Evolutionary conservation across 148 eudicot genomes (phyloP), one percentile per base, ranked within the genome.

Genomic region (Nepenthes mirabilis): DNA sequence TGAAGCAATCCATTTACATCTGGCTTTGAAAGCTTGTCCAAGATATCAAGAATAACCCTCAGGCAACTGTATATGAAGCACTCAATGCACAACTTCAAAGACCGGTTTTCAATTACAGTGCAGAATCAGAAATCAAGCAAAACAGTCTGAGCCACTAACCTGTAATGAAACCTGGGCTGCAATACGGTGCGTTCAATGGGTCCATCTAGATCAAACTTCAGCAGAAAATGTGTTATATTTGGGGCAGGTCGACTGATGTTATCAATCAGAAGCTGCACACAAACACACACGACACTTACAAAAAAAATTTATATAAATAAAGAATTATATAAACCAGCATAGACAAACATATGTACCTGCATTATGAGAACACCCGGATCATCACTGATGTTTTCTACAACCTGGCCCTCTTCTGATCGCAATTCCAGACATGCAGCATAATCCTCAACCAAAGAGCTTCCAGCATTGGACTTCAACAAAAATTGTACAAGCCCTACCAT

Each of bases 371-470:
- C 87, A 57, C 99, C 99, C 10, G 81, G 77, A 83, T 93, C 99
- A 72, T 81, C 85, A 77, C 68, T 74, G 68, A 83, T 84, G 52
- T 86, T 86, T 67, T 89, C 97, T 60, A 84, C 70, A 67, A 67
- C 58, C 71, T 82, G 99, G 74, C 77, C 69, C 66, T 89, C 99
- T 70, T 93, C 91, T 36, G 95, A 80, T 66, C 99, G 74, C 43
- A 82, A 71, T 85, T 93, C 99, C 52, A 93, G 74, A 67, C 99
- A 93, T 51, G 96, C 83, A 70, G 99, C 99, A 70, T 93, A 93
- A 72, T 93, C 99, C 81, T 89, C 97, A 59, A 84, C 77, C 85
- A 93, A 77, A 52, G 81, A 72, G 63, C 68, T 79, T 13, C 95
- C 95, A 67, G 91, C 80, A 78, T 74, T 81, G 37, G 81, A 77